Base-by-base conservation (phyloP, 208 protist species). In the Blastocrithidia nonstop region DNA sequence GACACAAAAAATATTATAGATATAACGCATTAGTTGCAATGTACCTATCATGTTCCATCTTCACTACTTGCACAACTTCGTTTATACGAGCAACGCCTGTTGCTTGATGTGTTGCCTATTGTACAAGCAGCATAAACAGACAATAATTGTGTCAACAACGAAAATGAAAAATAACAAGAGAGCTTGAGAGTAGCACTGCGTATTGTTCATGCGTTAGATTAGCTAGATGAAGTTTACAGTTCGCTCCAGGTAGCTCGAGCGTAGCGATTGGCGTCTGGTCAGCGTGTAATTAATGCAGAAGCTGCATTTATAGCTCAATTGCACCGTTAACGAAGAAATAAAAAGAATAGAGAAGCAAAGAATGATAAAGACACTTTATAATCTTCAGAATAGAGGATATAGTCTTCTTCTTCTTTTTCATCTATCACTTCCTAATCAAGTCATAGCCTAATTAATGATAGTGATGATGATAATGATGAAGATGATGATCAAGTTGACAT, bases 171-270 rank as follows among this genome's bases (percentile, higher is more conserved):
- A 17, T 16, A 20, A 16, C 29, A 21, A 37, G 53, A 64, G 22
- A 57, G 75, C 19, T 11, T 76, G 9, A 28, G 45, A 8, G 32
- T 77, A 3, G 63, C 57, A 6, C 22, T 72, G 29, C 40, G 47
- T 16, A 77, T 89, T 37, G 52, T 80, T 3, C 45, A 29, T 8
- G 61, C 49, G 13, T 47, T 89, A 27, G 66, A 73, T 36, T 74
- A 89, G 20, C 61, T 89, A 22, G 74, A 89, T 54, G 56, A 40
- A 3, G 71, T 67, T 9, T 82, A 72, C 52, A 51, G 62, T n/a
- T 55, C 57, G 20, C 63, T 66, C 13, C 3, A 59, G 54, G 20
- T 58, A 38, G 8, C 54, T 48, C 9, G 38, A 32, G 6, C 22
- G 33, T 16, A 33, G 26, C 4, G 13, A 32, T 35, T 11, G n/a